Evolutionary conservation across 2,329 filamentous ascomycete genomes (phyloP), one percentile per base, ranked within the genome.

Genomic region (Diaporthe velutina): DNA sequence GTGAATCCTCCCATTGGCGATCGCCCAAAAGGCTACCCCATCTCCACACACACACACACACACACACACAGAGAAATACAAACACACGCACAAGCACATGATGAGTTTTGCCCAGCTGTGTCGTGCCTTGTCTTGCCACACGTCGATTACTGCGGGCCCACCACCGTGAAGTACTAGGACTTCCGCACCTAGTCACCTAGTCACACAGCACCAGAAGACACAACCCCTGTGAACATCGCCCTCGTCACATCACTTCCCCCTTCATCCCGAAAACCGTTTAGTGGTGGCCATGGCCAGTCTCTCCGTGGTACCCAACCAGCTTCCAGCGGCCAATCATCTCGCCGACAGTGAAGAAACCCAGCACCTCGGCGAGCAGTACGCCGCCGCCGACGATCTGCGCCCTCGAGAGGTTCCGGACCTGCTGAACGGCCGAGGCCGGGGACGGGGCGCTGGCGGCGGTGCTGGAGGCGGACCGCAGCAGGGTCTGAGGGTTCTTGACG

Each of bases 311-410:
- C 78, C 97, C 97, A 80, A 99, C 90, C 80, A 99, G 85, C 93
- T 99, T 98, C 88, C 97, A 92, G 82, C 96, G 91, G 81, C 97
- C 97, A 81, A 99, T 92, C 85, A 99, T 98, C 90, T 98, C 96
- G 78, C 97, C 97, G 73, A 98, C 91, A 76, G 96, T 97, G 90
- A 98, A 99, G 91, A 99, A 99, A 76, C 97, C 97, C 79, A 99
- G 86, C 68, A 95, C 90, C 88, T 99, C 96, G 73, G 96, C 96
- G 64, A 89, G 86, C 77, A 98, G 88, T 75, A 99, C 94, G 80
- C 94, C 94, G 76, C 90, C 93, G 71, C 93, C 86, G 73, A 90
- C 90, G 79, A 96, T 83, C 85, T 98, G 93, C 79, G 91, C 89
- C 78, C 86, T 88, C 84, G 91, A 93, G 81, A 97, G 80, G 86